These are phyloP conservation scores for Xylariaceae sp. DNA, from an alignment of 2,329 filamentous ascomycete genomes.

Conservation along the genomic window DNA sequence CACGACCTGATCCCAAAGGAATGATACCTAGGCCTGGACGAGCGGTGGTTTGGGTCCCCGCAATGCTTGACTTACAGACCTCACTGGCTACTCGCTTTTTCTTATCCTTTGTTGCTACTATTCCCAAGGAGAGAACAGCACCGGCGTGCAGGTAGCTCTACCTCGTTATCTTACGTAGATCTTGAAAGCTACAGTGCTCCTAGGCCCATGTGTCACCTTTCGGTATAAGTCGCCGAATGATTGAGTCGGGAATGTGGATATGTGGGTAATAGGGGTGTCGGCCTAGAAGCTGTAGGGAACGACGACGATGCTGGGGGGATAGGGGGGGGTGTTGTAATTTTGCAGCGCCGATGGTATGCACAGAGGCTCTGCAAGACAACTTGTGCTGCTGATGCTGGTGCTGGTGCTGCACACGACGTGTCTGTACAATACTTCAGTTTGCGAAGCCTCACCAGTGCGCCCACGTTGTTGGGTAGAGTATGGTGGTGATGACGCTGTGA, in stretches of 20 bases:
- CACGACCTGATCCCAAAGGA: constrained; percentile 1
- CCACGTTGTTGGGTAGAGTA: constrained; percentile 2
- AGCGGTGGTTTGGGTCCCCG: constrained; percentile 16
- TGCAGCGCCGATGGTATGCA: no score
- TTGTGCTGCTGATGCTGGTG: no score
- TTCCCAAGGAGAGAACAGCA: constrained; percentile 10
- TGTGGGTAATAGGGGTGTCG: background rate
- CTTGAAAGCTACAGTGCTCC: background rate
- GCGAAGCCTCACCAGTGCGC: constrained; percentile 1
- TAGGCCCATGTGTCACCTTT: constrained; percentile 1
- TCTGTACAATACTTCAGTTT: constrained; percentile 4
- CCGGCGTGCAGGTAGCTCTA: background rate
- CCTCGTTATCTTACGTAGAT: constrained; percentile 1
- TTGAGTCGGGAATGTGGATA: background rate
- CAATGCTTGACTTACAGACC: constrained; percentile 16
- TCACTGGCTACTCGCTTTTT: constrained; percentile 19
- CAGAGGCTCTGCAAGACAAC: no score
- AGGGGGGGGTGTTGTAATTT: no score
- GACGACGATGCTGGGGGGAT: no score
- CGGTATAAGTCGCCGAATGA: constrained; percentile 1
- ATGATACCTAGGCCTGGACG: constrained; percentile 14
- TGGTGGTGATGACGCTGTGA: constrained; percentile 1
- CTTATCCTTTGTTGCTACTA: constrained; percentile 20
- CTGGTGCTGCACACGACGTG: constrained; percentile 2
- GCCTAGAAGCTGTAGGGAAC: no score